Base-by-base conservation (phyloP, 1,284 basidiomycete genomes). In the Ceratobasidium papillatum region DNA sequence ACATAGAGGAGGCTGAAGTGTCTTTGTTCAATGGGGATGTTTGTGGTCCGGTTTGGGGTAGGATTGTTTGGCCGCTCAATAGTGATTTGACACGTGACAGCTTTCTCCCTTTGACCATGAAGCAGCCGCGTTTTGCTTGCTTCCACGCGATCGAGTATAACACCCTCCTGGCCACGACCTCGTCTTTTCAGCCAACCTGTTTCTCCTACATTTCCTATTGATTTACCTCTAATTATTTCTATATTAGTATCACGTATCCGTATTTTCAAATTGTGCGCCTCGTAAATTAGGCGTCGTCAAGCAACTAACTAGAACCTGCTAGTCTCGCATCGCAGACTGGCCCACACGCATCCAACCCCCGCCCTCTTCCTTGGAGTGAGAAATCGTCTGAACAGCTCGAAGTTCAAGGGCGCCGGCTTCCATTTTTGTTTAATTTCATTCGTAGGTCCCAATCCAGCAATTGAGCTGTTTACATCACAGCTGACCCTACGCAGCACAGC, bases 81-180 rank as follows among this genome's bases (percentile, higher is more conserved):
- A 54, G 66, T 56, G 49, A 4, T 17, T 19, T 30, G 66, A 43
- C 66, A 71, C 66, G 66, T 71, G 66, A 71, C 66, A 71, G 54
- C 2, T 58, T 47, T 9, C 19, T 58, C 54, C 65, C 66, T 71
- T 71, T 71, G 66, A 71, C 66, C 52, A 71, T 71, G 66, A 58
- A 71, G 54, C 52, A 45, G 14, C 22, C 45, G 54, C 36, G 66
- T 49, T 59, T 17, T 14, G 45, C 14, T 36, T 38, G 38, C 52
- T 45, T 59, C 66, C 30, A 17, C 54, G n/a, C 41, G 54, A 43
- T 11, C 52, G 38, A 27, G 19, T 71, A 71, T 71, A 71, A 71
- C 54, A 27, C 34, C 49, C 65, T 27, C 30, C 45, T 45, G 59
- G 22, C 17, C 66, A 59, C 52, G 38, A 45, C n/a, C 38, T 22